Percentiles rank a stretch among this genome's conserved stretches.
Evolutionary conservation across 768 basidiomycete species (phyloP).

Genomic region (Trametes punicea): DNA sequence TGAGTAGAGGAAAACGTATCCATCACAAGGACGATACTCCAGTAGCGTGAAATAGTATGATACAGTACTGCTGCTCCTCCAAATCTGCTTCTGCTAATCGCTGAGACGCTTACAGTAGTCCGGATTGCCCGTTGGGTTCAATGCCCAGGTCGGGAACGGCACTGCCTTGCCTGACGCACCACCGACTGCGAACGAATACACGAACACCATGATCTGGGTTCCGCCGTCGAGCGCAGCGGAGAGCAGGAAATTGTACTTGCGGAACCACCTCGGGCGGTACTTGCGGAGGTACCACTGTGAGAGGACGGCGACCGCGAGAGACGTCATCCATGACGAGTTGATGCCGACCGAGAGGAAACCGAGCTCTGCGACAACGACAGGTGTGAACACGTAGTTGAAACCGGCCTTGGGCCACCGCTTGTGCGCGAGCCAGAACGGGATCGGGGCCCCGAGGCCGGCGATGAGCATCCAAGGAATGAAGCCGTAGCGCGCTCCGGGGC

Average conservation of each 20-base stretch:
- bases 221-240: slow-evolving; percentile 53
- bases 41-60: neutral
- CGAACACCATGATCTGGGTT: slow-evolving; percentile 40
- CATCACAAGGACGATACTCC: too few species aligned
- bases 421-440: slow-evolving; percentile 53
- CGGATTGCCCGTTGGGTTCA: slow-evolving; percentile 27
- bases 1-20: too few species aligned
- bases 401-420: slow-evolving; percentile 40
- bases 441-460: slow-evolving; percentile 46
- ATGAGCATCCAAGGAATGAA: slow-evolving; percentile 46
- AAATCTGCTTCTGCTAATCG: neutral
- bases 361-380: slow-evolving; percentile 44
- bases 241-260: slow-evolving; percentile 51
- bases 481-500: slow-evolving; percentile 44
- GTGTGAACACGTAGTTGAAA: slow-evolving; percentile 46
- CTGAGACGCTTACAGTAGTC: slow-evolving; percentile 24
- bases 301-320: slow-evolving; percentile 40
- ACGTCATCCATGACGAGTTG: slow-evolving; percentile 47
- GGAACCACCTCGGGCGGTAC: slow-evolving; percentile 45
- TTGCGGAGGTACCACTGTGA: slow-evolving; percentile 43
- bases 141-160: slow-evolving; percentile 24
- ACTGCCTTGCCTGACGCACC: slow-evolving; percentile 22
- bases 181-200: slow-evolving; percentile 28
- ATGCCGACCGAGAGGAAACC: slow-evolving; percentile 52
- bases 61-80: neutral